Conservation (phyloP, 1,139 yeast species). For the Scheffersomyces lignicola region DNA sequence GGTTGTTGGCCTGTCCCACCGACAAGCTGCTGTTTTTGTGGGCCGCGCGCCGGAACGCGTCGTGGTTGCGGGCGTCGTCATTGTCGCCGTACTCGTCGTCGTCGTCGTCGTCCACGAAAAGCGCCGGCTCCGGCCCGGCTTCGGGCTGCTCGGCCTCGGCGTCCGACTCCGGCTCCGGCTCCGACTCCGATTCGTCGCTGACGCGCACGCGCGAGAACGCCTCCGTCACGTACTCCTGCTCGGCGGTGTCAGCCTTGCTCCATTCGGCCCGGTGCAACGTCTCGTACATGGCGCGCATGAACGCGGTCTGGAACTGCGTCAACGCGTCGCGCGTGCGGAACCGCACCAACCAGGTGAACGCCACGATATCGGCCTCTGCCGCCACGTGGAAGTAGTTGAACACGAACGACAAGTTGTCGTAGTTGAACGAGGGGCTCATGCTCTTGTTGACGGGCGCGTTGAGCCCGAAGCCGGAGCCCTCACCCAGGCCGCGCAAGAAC, state of each 20-base stretch:
- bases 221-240: slow-evolving; percentile 26
- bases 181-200: slow-evolving; percentile 18
- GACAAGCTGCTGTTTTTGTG: slow-evolving; percentile 63
- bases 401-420: slow-evolving; percentile 56
- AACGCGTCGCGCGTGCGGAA: slow-evolving; percentile 46
- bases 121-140: slow-evolving; percentile 9
- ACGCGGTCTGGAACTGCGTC: slow-evolving; percentile 50
- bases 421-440: slow-evolving; percentile 67
- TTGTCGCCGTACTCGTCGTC: slow-evolving; percentile 21
- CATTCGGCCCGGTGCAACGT: slow-evolving; percentile 51
- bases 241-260: slow-evolving; percentile 22
- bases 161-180: slow-evolving; percentile 15
- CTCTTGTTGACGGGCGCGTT: slow-evolving; percentile 47
- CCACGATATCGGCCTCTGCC: slow-evolving; percentile 27
- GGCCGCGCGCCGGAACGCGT: slow-evolving; percentile 1
- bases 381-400: slow-evolving; percentile 51
- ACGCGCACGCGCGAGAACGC: slow-evolving; percentile 29
- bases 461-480: slow-evolving; percentile 23
- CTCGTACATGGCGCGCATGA: slow-evolving; percentile 65
- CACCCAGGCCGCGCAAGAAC: slow-evolving; percentile 27
- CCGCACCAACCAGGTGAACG: slow-evolving; percentile 64
- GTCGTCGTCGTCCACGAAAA: slow-evolving; percentile 15
- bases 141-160: slow-evolving; percentile 16
- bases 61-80: slow-evolving; percentile 11
- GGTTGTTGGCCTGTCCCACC: slow-evolving; percentile 67